A percentile compares a stretch with the other conserved stretches of the same genome.
These are phyloP conservation scores for Rhynchosporium secalis DNA, from an alignment of 2,329 filamentous ascomycete species.

Conservation along the genomic window DNA sequence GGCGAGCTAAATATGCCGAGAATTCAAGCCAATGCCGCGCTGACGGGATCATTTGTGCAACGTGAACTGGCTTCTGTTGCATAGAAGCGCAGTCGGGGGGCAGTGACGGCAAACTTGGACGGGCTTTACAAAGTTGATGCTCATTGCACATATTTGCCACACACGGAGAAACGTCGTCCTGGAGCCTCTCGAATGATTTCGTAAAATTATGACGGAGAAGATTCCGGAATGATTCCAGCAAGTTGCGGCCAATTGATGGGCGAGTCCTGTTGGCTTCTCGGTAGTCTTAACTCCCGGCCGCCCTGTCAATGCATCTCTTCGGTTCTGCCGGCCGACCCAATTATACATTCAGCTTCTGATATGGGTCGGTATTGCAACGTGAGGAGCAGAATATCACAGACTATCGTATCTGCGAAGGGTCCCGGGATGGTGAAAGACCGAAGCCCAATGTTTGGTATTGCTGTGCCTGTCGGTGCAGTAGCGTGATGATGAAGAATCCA, in stretches of 20 bases:
- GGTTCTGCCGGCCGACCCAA: constrained; percentile 1
- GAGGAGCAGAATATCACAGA: not conserved
- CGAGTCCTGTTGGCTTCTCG: not conserved
- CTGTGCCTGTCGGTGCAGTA: constrained; percentile 7
- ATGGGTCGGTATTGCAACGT: constrained; percentile 12
- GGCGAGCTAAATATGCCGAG: not conserved
- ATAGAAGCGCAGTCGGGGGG: constrained; percentile 2
- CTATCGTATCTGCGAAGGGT: constrained; percentile 7
- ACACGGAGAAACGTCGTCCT: not conserved
- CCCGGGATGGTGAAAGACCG: constrained; percentile 5
- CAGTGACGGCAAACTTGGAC: not conserved
- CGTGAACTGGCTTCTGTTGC: constrained; percentile 1
- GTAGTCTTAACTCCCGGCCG: not conserved
- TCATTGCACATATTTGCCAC: not conserved
- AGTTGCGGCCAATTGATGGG: not conserved
- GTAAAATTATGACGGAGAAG: not conserved
- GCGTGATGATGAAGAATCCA: not conserved
- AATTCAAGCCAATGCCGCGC: constrained; percentile 6
- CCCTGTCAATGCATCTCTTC: constrained; percentile 7
- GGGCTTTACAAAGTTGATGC: not conserved
- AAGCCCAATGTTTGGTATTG: not conserved
- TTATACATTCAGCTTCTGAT: constrained; percentile 7
- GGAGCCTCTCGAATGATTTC: not conserved
- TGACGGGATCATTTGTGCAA: constrained; percentile 14
- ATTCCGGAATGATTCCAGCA: not conserved